phyloP scores from a whole-genome alignment of 306 rosid genomes.

The Gleditsia sinensis region DNA sequence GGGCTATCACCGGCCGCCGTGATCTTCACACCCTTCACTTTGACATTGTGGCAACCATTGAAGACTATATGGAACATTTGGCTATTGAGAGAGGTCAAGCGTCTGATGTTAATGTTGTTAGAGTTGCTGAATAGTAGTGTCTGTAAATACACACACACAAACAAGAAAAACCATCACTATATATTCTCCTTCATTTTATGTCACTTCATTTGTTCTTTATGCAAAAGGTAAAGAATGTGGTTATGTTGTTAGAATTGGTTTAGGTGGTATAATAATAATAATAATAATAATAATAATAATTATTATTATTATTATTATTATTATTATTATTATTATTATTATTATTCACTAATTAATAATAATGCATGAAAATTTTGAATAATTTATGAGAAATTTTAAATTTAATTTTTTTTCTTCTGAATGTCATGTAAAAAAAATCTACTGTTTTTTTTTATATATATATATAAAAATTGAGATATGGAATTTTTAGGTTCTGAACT shows the following conservation, averaged over 20 bases:
- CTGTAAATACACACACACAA: conserved; percentile 34
- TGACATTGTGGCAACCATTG: conserved; percentile 45
- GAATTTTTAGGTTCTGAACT: too few relatives aligned
- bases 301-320: too few relatives aligned
- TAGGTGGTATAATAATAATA: background rate
- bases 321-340: too few relatives aligned
- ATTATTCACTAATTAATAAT: too few relatives aligned
- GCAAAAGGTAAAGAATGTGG: background rate
- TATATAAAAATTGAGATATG: too few relatives aligned
- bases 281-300: background rate
- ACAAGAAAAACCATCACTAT: background rate
- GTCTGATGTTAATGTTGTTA: conserved; percentile 38
- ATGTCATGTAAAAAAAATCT: too few relatives aligned
- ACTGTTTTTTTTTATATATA: too few relatives aligned
- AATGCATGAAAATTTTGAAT: too few relatives aligned
- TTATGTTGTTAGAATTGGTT: background rate
- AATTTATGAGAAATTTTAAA: too few relatives aligned
- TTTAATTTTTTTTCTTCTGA: too few relatives aligned
- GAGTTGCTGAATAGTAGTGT: conserved; percentile 47
- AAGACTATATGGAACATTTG: conserved; percentile 54
- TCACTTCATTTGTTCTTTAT: background rate
- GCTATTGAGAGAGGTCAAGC: conserved; percentile 51
- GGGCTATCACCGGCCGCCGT: conserved; percentile 51
- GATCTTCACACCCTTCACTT: conserved; percentile 38
- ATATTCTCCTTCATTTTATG: background rate